phyloP scores from a whole-genome alignment of 1,139 yeast species.

The Candida sanyaensis region DNA sequence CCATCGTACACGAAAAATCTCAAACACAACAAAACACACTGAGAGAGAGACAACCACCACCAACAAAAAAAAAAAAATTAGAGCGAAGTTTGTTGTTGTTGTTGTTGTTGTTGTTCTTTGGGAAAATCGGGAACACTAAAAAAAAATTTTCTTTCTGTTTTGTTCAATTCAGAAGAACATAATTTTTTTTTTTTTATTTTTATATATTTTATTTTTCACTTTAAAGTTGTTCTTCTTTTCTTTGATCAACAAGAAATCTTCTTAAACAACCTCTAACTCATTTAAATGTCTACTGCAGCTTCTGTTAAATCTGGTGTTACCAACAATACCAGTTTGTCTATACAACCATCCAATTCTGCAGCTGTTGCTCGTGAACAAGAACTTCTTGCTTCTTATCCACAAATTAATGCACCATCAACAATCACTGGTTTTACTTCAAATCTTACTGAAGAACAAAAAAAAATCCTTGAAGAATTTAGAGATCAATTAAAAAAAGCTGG shows the following conservation, averaged over 20 bases:
- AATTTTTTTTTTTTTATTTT: no score
- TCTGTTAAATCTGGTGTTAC: background rate
- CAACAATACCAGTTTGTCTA: background rate
- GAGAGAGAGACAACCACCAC: no score
- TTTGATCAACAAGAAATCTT: background rate
- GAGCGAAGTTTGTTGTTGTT: no score
- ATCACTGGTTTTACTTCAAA: conserved; percentile 83
- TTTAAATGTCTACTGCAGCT: background rate
- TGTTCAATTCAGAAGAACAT: no score
- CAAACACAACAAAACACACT: no score
- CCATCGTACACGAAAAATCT: no score
- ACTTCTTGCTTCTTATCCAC: conserved; percentile 62
- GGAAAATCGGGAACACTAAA: no score
- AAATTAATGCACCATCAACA: conserved; percentile 57
- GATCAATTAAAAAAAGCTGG: conserved; percentile 62
- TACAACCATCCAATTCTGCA: background rate
- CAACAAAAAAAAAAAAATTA: no score
- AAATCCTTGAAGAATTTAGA: conserved; percentile 59
- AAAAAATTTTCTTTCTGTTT: no score
- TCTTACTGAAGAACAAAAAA: conserved; percentile 68
- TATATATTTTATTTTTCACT: no score
- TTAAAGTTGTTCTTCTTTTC: background rate
- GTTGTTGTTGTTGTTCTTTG: no score
- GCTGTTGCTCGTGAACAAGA: conserved; percentile 22
- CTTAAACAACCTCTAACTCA: no score